These are phyloP conservation scores for Lasiodiplodia theobromae DNA, from an alignment of 2,329 filamentous ascomycete genomes.

Conservation along the genomic window DNA sequence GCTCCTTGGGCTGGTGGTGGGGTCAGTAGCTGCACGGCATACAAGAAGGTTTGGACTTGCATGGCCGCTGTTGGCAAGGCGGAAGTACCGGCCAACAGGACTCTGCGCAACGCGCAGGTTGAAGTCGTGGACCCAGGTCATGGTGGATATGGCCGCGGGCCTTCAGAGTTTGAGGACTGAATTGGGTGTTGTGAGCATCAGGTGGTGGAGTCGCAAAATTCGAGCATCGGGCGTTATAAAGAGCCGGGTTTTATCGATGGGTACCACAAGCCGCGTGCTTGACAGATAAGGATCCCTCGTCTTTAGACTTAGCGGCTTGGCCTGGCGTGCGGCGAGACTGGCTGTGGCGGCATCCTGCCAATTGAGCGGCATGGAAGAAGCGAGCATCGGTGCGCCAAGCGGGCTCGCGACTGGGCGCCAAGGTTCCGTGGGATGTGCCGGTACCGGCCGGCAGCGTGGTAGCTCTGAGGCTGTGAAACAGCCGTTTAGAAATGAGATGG, in stretches of 20 bases:
- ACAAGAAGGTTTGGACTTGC: constrained; percentile 58
- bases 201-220: constrained; percentile 2
- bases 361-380: not conserved
- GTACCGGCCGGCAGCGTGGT: constrained; percentile 13
- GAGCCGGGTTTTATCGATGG: constrained; percentile 10
- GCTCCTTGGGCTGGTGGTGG: constrained; percentile 65
- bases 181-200: not conserved
- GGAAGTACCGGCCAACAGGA: constrained; percentile 62
- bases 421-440: constrained; percentile 4
- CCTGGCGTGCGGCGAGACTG: not conserved
- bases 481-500: constrained; percentile 16
- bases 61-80: constrained; percentile 82
- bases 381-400: constrained; percentile 11
- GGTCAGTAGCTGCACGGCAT: constrained; percentile 31
- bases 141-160: not conserved
- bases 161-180: not conserved
- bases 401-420: constrained; percentile 2
- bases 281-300: constrained; percentile 6
- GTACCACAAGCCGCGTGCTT: constrained; percentile 1
- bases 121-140: constrained; percentile 41
- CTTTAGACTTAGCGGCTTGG: constrained; percentile 11
- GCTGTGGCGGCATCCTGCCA: not conserved
- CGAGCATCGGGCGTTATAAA: constrained; percentile 14
- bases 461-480: constrained; percentile 7
- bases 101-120: constrained; percentile 45